Evolutionary conservation across 2,329 filamentous ascomycete species (phyloP).

Genomic region (Chrysoporthe puriensis): DNA sequence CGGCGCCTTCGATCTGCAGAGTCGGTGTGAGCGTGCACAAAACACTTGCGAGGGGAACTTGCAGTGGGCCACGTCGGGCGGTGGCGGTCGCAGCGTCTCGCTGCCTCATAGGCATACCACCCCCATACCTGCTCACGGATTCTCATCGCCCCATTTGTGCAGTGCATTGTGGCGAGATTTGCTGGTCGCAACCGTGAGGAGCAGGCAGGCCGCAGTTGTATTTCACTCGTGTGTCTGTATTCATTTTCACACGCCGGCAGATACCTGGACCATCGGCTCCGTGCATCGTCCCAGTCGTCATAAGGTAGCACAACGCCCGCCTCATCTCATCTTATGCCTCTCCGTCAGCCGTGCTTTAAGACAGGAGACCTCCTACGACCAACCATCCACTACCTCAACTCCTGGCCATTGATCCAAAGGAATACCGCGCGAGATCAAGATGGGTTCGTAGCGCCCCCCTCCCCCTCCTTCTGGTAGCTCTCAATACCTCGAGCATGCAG

Average conservation of each 20-base stretch:
- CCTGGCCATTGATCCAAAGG: neutral
- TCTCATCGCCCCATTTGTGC: neutral
- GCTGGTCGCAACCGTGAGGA: neutral
- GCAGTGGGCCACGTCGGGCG: neutral
- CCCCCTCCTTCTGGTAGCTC: neutral
- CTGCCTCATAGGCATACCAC: neutral
- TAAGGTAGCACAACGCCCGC: slow-evolving; percentile 7
- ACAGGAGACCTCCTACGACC: neutral
- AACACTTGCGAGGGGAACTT: neutral
- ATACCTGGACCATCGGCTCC: neutral
- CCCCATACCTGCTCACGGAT: neutral
- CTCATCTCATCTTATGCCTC: neutral
- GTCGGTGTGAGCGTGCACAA: neutral
- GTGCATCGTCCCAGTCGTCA: slow-evolving; percentile 4
- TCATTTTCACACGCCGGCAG: neutral
- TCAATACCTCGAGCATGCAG: neutral
- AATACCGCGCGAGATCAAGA: neutral
- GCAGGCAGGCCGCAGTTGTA: neutral
- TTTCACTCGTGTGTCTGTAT: neutral
- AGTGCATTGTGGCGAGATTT: slow-evolving; percentile 1
- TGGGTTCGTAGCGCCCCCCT: slow-evolving; percentile 4
- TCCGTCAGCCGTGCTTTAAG: slow-evolving; percentile 2
- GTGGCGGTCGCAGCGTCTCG: slow-evolving; percentile 5
- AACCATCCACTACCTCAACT: neutral
- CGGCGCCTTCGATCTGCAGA: neutral